Evolutionary conservation across 192 early-diverging fungal species (phyloP).

Genomic region (Dispira simplex): DNA sequence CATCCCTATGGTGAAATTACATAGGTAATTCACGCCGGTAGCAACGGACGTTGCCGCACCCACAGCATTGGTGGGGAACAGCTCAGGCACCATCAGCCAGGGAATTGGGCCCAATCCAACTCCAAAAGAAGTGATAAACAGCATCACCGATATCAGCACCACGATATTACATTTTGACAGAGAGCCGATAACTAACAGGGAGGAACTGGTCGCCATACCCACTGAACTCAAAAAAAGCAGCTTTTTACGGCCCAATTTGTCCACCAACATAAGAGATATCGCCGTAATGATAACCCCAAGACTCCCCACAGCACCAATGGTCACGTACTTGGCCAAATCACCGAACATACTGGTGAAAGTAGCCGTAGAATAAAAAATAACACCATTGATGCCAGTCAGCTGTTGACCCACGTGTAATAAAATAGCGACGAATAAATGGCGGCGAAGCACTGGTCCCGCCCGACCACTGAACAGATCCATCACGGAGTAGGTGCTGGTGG

Average conservation of each 20-base stretch:
- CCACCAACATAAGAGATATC: constrained; percentile 42
- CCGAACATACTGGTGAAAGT: constrained; percentile 47
- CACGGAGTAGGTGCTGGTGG: constrained; percentile 25
- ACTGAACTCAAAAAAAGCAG: constrained; percentile 49
- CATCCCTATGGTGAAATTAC: constrained; percentile 36
- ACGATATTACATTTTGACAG: constrained; percentile 12
- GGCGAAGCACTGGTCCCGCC: constrained; percentile 34
- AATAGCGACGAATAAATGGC: constrained; percentile 44
- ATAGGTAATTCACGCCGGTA: constrained; percentile 31
- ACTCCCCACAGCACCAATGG: constrained; percentile 32
- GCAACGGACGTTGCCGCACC: constrained; percentile 30
- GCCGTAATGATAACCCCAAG: constrained; percentile 44
- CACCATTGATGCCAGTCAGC: constrained; percentile 70
- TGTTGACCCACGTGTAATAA: constrained; percentile 64
- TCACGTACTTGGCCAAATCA: constrained; percentile 34
- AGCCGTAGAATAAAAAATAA: constrained; percentile 77
- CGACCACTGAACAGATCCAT: constrained; percentile 33
- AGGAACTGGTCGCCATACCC: constrained; percentile 20
- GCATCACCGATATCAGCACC: constrained; percentile 24
- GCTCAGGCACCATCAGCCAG: constrained; percentile 38
- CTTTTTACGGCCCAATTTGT: constrained; percentile 49
- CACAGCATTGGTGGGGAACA: constrained; percentile 35
- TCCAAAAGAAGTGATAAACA: constrained; percentile 39
- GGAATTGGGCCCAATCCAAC: constrained; percentile 41
- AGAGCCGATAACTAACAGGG: constrained; percentile 21